These are phyloP conservation scores for Lepidium aucheri DNA, from an alignment of 345 rosid species.

Conservation along the genomic window DNA sequence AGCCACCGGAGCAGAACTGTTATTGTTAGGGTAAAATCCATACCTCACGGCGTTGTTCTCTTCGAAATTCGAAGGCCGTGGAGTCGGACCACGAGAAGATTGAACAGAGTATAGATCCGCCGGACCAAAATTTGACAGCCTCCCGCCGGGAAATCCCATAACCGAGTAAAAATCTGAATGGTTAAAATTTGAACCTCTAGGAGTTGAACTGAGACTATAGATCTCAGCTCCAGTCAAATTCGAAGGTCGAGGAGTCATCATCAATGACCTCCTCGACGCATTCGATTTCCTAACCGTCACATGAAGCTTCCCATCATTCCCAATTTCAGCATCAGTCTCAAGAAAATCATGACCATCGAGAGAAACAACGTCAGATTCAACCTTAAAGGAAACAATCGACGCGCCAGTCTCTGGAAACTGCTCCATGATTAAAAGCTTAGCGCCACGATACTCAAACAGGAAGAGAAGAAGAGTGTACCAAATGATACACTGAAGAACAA, in stretches of 20 bases:
- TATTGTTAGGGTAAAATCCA: conserved; percentile 57
- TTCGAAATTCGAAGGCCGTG: conserved; percentile 78
- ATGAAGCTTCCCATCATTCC: conserved; percentile 83
- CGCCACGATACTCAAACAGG: too few relatives aligned
- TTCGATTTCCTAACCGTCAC: conserved; percentile 83
- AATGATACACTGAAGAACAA: too few relatives aligned
- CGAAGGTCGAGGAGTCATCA: conserved; percentile 79
- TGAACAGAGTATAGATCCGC: conserved; percentile 77
- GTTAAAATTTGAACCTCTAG: conserved; percentile 88
- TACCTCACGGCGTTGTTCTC: conserved; percentile 51
- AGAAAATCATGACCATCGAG: too few relatives aligned
- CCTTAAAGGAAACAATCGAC: too few relatives aligned
- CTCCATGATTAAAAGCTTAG: too few relatives aligned
- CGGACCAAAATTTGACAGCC: conserved; percentile 77
- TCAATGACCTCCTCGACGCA: conserved; percentile 65
- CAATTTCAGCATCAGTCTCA: conserved; percentile 75
- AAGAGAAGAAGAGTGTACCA: too few relatives aligned
- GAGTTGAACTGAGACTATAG: conserved; percentile 83
- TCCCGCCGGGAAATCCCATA: conserved; percentile 73
- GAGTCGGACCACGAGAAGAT: conserved; percentile 69
- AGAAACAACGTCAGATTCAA: too few relatives aligned
- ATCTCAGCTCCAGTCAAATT: conserved; percentile 93
- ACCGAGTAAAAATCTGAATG: conserved; percentile 79
- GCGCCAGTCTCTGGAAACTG: too few relatives aligned
- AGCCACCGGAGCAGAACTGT: conserved; percentile 33